Evolutionary conservation across 768 basidiomycete species (phyloP), one percentile per base, ranked within the genome.

Genomic region (Coprinopsis strossmayeri): DNA sequence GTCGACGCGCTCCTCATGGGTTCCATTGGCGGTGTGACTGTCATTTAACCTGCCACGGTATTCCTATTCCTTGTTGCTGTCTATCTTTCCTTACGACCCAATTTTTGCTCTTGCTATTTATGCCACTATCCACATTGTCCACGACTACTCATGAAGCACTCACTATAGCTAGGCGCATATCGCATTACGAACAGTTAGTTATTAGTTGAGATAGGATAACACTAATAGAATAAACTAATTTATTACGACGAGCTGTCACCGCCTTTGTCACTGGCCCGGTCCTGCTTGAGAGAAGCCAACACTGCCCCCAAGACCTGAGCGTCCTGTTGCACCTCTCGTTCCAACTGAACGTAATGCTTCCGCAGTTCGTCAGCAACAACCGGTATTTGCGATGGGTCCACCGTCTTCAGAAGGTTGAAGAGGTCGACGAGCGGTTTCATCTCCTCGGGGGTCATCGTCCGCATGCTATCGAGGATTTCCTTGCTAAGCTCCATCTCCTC

Each of bases 1-100:
- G 79, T 90, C 2, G 91, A 90, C 59, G 74, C 77, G 23, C 63
- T 79, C 61, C 60, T 90, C 34, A 57, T 90, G 55, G 87, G 86
- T 1, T 86, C 82, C 52, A 77, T 90, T 2, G 84, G 77, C 0
- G 88, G 88, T 9, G 69, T 79, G 39, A 65, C 64, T 1, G 57
- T 66, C 12, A 62, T 84, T 44, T 66, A 43, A 46, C n/a, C n/a
- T n/a, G n/a, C n/a, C n/a, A n/a, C n/a, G n/a, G n/a, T n/a, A n/a
- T n/a, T n/a, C n/a, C n/a, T n/a, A n/a, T 32, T 21, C 18, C 5
- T 13, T 38, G 37, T 5, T 21, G 37, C 20, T 38, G 9, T 38
- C 5, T 38, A 9, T 38, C 37, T 38, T 38, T 9, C 17, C 17
- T 32, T n/a, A n/a, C n/a, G n/a, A n/a, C n/a, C n/a, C 30, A 15